These are phyloP conservation scores for Daphne laureola DNA, from an alignment of 441 rosid genomes.

Conservation along the genomic window DNA sequence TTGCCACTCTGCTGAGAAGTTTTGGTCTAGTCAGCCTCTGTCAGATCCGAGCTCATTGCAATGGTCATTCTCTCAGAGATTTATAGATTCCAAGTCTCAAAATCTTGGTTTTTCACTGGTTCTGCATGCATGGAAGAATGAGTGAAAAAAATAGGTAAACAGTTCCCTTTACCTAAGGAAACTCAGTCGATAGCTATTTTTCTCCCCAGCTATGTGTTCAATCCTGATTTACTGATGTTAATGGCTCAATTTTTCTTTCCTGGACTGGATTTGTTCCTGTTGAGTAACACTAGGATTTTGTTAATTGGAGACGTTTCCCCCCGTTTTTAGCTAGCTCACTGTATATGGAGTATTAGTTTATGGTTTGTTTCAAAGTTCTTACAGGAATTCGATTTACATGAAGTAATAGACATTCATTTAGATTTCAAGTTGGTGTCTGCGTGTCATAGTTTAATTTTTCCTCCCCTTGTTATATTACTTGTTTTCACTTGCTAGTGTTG, in stretches of 20 bases:
- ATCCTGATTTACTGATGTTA: slow-evolving; percentile 30
- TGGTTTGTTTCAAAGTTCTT: slow-evolving; percentile 8
- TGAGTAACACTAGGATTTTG: slow-evolving; percentile 22
- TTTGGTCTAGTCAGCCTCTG: slow-evolving; percentile 46
- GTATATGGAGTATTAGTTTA: slow-evolving; percentile 17
- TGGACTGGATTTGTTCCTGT: slow-evolving; percentile 9
- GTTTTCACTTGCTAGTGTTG: too few relatives aligned
- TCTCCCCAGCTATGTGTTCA: slow-evolving; percentile 30
- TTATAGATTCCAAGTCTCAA: slow-evolving; percentile 49
- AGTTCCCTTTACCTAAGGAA: slow-evolving; percentile 42
- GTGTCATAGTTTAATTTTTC: too few relatives aligned
- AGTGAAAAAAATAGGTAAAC: slow-evolving; percentile 37
- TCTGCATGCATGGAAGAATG: slow-evolving; percentile 83
- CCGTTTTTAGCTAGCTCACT: slow-evolving; percentile 9
- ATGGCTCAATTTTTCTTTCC: slow-evolving; percentile 19
- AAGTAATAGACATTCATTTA: too few relatives aligned
- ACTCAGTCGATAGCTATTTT: slow-evolving; percentile 41
- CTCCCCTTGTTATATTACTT: too few relatives aligned
- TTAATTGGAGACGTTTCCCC: slow-evolving; percentile 21
- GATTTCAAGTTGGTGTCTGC: too few relatives aligned
- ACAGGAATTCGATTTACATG: background rate
- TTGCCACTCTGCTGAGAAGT: slow-evolving; percentile 49
- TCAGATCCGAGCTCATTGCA: slow-evolving; percentile 39
- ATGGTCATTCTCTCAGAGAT: slow-evolving; percentile 60
- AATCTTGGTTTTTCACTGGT: slow-evolving; percentile 64